Conservation (phyloP, 2,329 filamentous ascomycete species). For the Fusarium sp. region DNA sequence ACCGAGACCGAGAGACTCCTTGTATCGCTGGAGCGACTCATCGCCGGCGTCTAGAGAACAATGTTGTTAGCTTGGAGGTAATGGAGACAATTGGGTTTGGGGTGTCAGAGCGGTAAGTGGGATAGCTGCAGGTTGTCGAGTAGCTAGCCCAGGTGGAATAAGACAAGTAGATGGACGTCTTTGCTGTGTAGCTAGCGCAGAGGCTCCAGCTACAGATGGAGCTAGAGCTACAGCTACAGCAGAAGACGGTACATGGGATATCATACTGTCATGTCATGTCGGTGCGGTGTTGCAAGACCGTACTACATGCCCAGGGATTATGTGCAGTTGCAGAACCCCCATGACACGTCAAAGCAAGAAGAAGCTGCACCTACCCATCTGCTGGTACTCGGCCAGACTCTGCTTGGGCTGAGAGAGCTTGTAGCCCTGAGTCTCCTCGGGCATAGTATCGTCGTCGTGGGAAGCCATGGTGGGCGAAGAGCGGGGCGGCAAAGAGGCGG, state of each 20-base stretch:
- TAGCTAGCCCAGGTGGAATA: neutral
- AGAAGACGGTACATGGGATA: constrained; percentile 1
- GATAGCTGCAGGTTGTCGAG: neutral
- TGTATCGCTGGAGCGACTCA: constrained; percentile 97
- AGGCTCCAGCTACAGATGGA: constrained; percentile 1
- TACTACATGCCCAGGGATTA: constrained; percentile 18
- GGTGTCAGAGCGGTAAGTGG: constrained; percentile 9
- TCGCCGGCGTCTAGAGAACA: constrained; percentile 72
- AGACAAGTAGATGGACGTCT: neutral
- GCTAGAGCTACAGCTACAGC: constrained; percentile 1
- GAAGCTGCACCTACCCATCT: constrained; percentile 77
- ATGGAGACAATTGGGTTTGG: neutral
- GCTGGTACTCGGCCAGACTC: constrained; percentile 91
- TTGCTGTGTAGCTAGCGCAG: neutral
- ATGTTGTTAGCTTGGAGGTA: constrained; percentile 34
- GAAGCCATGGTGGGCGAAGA: constrained; percentile 68
- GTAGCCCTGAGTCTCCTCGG: constrained; percentile 93
- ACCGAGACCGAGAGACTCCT: constrained; percentile 90
- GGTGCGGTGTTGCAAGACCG: constrained; percentile 17
- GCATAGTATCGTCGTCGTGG: constrained; percentile 81
- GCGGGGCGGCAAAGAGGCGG: constrained; percentile 32
- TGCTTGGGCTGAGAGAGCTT: constrained; percentile 98
- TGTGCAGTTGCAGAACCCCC: constrained; percentile 28
- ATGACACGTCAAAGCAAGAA: neutral
- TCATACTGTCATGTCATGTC: constrained; percentile 23